Percentiles rank a stretch among this genome's conserved stretches.
These are phyloP conservation scores for Diospyros kaki DNA, from an alignment of 148 eudicot species.

Conservation along the genomic window DNA sequence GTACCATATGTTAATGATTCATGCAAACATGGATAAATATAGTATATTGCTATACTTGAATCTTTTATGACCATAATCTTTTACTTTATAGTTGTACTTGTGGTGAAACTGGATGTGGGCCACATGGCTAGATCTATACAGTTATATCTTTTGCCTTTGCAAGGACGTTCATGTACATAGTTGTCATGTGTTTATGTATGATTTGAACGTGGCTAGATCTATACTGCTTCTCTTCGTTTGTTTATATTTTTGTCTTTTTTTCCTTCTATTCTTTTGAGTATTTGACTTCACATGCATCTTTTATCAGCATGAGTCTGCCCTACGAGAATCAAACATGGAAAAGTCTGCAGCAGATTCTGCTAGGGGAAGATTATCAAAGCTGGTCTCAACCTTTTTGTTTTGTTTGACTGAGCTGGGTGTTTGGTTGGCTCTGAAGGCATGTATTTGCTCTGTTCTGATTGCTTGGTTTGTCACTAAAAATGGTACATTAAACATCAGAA, in stretches of 20 bases:
- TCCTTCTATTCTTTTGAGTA: neutral
- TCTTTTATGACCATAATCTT: neutral
- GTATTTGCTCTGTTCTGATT: neutral
- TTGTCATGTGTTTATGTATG: neutral
- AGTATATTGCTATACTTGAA: too few relatives aligned
- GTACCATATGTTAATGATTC: too few relatives aligned
- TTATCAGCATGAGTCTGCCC: constrained; percentile 41
- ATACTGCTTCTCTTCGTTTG: neutral
- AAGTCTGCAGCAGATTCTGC: constrained; percentile 30
- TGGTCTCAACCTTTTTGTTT: constrained; percentile 35
- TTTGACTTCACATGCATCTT: constrained; percentile 7
- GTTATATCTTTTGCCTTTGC: neutral
- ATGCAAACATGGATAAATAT: too few relatives aligned
- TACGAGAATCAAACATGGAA: constrained; percentile 23
- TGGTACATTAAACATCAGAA: neutral
- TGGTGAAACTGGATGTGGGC: too few relatives aligned
- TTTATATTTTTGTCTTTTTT: neutral
- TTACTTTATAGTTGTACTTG: neutral
- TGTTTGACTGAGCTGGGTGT: constrained; percentile 78
- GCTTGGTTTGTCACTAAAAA: neutral
- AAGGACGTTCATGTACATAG: neutral
- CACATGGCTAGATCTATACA: neutral
- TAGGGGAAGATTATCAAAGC: constrained; percentile 34
- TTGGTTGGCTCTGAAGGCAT: constrained; percentile 76
- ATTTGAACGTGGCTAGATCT: neutral